Conservation (phyloP, 768 basidiomycete genomes). For the Naganishia randhawae region DNA sequence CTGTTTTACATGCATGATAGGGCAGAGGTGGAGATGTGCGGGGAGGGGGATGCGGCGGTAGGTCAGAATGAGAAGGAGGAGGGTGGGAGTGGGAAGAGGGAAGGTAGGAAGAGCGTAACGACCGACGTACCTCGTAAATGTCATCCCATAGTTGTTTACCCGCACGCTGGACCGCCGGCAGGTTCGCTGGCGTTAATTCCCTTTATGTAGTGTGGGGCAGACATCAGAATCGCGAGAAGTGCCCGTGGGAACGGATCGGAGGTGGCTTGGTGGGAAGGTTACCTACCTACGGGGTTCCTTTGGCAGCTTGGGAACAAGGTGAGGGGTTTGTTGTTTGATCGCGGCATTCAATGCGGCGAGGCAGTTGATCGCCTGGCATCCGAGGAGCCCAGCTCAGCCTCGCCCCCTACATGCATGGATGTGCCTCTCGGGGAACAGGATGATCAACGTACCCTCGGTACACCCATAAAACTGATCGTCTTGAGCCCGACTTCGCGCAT, state of each 20-base stretch:
- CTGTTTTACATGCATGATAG: no score
- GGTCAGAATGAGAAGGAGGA: not conserved
- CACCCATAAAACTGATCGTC: slow-evolving; percentile 17
- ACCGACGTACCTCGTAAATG: slow-evolving; percentile 20
- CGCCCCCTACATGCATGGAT: not conserved
- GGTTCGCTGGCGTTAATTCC: not conserved
- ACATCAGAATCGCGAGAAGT: not conserved
- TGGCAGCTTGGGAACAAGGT: not conserved
- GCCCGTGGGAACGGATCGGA: not conserved
- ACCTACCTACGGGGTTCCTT: not conserved
- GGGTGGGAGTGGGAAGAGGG: not conserved
- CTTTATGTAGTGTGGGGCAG: not conserved
- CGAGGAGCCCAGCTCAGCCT: not conserved
- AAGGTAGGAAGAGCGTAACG: not conserved
- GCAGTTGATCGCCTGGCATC: slow-evolving; percentile 20
- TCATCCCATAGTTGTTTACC: slow-evolving; percentile 21
- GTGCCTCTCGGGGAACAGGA: not conserved
- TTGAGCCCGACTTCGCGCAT: slow-evolving; percentile 24
- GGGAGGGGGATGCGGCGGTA: not conserved
- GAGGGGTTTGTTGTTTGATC: not conserved
- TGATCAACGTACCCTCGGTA: slow-evolving; percentile 22
- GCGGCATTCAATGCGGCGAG: slow-evolving; percentile 7
- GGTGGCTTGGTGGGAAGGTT: not conserved
- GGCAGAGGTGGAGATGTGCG: no score
- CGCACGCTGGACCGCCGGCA: not conserved